phyloP scores from a whole-genome alignment of 192 early-diverging fungal species.

The Backusella sp. region DNA sequence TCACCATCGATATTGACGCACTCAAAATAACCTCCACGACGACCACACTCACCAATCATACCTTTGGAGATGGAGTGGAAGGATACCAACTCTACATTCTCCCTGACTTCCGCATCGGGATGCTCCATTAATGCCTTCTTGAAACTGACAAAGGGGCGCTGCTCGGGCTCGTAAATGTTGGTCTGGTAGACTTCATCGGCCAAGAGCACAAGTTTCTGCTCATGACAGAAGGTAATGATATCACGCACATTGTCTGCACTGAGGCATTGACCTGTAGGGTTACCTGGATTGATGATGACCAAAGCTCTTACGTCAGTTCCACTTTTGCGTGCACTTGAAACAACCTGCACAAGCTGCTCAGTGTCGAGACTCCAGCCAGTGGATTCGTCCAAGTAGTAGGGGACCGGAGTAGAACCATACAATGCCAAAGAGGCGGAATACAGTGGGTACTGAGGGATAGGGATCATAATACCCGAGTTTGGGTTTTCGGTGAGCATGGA shows the following conservation, averaged over 20 bases:
- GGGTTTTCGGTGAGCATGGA: slow-evolving; percentile 77
- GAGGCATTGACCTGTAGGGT: slow-evolving; percentile 96
- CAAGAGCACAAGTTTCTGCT: slow-evolving; percentile 78
- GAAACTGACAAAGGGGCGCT: slow-evolving; percentile 93
- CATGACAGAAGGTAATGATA: slow-evolving; percentile 85
- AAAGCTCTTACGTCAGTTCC: slow-evolving; percentile 91
- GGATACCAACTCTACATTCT: slow-evolving; percentile 83
- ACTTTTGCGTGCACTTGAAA: slow-evolving; percentile 56
- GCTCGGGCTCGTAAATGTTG: slow-evolving; percentile 79
- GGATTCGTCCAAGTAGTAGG: slow-evolving; percentile 90
- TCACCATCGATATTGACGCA: slow-evolving; percentile 74
- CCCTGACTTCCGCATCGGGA: slow-evolving; percentile 47
- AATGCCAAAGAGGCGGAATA: slow-evolving; percentile 91
- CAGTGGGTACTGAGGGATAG: slow-evolving; percentile 97
- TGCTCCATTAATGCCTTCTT: slow-evolving; percentile 89
- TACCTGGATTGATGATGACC: slow-evolving; percentile 97
- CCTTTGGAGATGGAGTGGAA: slow-evolving; percentile 98
- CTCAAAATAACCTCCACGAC: slow-evolving; percentile 97
- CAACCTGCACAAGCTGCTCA: slow-evolving; percentile 60
- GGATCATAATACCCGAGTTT: slow-evolving; percentile 96
- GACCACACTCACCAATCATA: slow-evolving; percentile 97
- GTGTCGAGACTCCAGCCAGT: slow-evolving; percentile 78
- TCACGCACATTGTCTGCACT: slow-evolving; percentile 79
- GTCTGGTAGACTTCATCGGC: slow-evolving; percentile 99
- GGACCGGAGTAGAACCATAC: slow-evolving; percentile 79